These are phyloP conservation scores for Filobasidium floriforme DNA, from an alignment of 768 basidiomycete species.

Conservation along the genomic window DNA sequence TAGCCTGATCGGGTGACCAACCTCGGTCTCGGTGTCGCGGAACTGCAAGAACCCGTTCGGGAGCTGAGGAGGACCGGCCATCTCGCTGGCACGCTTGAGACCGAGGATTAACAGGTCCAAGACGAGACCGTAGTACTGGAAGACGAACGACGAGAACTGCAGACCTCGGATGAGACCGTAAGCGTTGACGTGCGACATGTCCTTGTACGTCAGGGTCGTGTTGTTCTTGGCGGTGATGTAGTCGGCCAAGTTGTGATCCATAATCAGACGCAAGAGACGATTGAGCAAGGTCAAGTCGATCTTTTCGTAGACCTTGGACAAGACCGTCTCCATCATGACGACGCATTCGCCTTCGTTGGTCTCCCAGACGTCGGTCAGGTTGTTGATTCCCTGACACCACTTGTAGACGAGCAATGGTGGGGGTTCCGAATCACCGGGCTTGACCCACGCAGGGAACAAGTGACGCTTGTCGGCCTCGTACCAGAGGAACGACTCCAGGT, in stretches of 20 bases:
- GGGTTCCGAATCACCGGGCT: conserved; percentile 94
- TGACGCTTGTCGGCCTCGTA: conserved; percentile 99
- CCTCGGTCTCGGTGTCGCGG: conserved; percentile 89
- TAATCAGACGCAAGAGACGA: conserved; percentile 85
- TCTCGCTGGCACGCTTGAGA: conserved; percentile 94
- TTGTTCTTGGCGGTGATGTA: conserved; percentile 99
- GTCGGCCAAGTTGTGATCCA: conserved; percentile 97
- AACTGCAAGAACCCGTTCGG: conserved; percentile 98
- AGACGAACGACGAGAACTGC: conserved; percentile 97
- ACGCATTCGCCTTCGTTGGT: conserved; percentile 95
- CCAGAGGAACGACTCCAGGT: conserved; percentile 96
- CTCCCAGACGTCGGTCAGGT: conserved; percentile 96
- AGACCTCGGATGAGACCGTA: conserved; percentile 95
- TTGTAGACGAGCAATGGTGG: conserved; percentile 96
- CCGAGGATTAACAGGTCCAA: conserved; percentile 92
- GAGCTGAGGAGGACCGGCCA: conserved; percentile 95
- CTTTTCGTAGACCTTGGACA: conserved; percentile 98
- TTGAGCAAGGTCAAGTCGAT: conserved; percentile 93
- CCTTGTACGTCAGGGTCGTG: conserved; percentile 84
- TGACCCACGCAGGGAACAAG: conserved; percentile 98
- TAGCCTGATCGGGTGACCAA: conserved; percentile 91
- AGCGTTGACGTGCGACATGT: conserved; percentile 97
- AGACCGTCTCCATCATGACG: conserved; percentile 97
- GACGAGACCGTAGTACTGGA: conserved; percentile 96
- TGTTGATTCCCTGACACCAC: conserved; percentile 99